Percentiles rank a stretch among this genome's conserved stretches.
These are phyloP conservation scores for Parachaetomium inaequale DNA, from an alignment of 495 filamentous ascomycete species.

Conservation along the genomic window DNA sequence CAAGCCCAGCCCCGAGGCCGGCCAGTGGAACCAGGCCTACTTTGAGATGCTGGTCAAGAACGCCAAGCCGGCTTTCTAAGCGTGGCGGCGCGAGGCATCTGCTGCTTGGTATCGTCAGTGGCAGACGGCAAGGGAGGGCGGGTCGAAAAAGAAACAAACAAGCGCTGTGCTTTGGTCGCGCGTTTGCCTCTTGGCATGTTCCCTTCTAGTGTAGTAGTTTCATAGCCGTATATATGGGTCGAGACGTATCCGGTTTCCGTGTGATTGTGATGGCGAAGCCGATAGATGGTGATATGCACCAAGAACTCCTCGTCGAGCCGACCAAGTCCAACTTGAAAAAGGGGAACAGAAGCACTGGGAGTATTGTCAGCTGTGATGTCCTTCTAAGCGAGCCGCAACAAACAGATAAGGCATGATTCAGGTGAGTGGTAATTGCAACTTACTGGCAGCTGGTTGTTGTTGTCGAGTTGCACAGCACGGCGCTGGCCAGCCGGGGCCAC, in stretches of 20 bases:
- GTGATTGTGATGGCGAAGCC: not conserved
- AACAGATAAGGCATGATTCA: no score
- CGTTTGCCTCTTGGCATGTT: not conserved
- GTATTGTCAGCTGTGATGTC: no score
- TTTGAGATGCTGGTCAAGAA: conserved; percentile 68
- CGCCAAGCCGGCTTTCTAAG: conserved; percentile 57
- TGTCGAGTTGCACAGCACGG: no score
- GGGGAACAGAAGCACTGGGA: no score
- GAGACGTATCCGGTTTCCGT: not conserved
- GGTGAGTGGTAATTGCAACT: no score
- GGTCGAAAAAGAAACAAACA: not conserved
- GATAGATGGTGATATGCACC: no score
- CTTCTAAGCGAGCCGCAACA: no score
- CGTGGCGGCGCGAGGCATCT: not conserved
- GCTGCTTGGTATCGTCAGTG: not conserved
- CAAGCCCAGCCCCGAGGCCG: conserved; percentile 74
- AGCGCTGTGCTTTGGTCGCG: not conserved
- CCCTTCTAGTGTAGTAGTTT: conserved; percentile 12
- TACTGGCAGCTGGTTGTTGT: no score
- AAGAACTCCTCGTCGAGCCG: no score
- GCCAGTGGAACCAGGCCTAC: conserved; percentile 75
- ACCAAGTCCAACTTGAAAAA: no score
- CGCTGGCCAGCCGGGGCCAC: no score
- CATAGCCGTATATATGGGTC: conserved; percentile 13
- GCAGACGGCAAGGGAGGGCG: not conserved